Evolutionary conservation across 1,139 yeast genomes (phyloP), one percentile per base, ranked within the genome.

Genomic region (Saccharomycopsis hybrid): DNA sequence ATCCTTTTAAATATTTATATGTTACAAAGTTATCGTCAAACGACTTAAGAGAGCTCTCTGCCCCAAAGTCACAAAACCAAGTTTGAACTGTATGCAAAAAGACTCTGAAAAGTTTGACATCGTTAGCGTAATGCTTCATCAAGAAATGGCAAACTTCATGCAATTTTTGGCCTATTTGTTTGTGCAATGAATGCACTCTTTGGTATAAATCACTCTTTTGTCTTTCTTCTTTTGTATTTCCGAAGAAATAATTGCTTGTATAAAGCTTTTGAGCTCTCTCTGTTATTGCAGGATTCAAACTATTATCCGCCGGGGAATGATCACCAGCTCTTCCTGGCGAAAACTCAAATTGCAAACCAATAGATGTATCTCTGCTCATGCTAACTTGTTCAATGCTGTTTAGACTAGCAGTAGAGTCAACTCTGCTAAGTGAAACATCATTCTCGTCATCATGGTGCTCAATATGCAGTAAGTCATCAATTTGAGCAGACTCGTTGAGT

Each of bases 31-130:
- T 64, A 42, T 68, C 70, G 37, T 75, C 77, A 55, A 82, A 78
- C 9, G 77, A 68, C 48, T 76, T 83, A 47, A 83, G 76, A 1
- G 83, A 69, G 11, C 85, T 71, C 59, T 86, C 95, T 55, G 79
- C 74, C 1, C 96, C 95, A 30, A 85, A 85, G 62, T 89, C 95
- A 18, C 86, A 76, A 56, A 92, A 79, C 89, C 95, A 92, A 8
- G 85, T 80, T 58, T 85, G 81, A 49, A 85, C 64, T 2, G 83
- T 83, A 60, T 80, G 79, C 44, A 89, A 66, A 46, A 84, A 72
- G 43, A 81, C 80, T 58, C 80, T 80, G 63, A 82, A 77, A 24
- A 86, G 65, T 18, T 79, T 78, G n/a, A 87, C 77, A 56, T 87
- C 85, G 56, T 85, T 89, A 50, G 77, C 80, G 51, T 76, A 76